Evolutionary conservation across 495 filamentous ascomycete genomes (phyloP), one percentile per base, ranked within the genome.

Genomic region (Trichoderma parareesei): DNA sequence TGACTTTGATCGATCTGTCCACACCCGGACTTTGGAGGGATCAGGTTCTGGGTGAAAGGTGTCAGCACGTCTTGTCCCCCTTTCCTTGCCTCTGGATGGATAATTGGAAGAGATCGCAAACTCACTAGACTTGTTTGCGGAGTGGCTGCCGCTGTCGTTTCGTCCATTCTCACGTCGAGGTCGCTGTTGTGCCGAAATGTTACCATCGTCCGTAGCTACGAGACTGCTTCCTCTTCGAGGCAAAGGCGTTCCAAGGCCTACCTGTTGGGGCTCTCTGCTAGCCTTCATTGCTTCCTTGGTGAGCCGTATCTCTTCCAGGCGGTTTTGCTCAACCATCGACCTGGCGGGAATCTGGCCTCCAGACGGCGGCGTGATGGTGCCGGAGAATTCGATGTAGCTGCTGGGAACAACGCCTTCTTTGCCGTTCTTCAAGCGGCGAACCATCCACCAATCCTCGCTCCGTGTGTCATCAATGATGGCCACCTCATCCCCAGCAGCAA

Each of bases 361-460:
- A 2, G 78, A 75, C 43, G 33, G 79, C 44, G 38, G 70, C 61
- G 42, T 79, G 67, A 87, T 75, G 3, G 82, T 82, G 48, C 88
- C 90, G 11, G 82, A 90, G 38, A 95, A 79, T 73, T 99, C 94
- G 61, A 98, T 87, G 74, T 97, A 99, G 75, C 90, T 95, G 78
- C 91, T 92, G 5, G 94, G 94, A n/a, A 99, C 93, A 11, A 98
- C 94, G n/a, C 94, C 95, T 73, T 96, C 90, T 71, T 90, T 91
- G 59, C 90, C 90, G 73, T 93, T 97, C 78, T 92, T 92, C 60
- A 96, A 67, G 40, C 92, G 85, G 60, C 90, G 86, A 11, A 99
- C 92, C 81, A 92, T 89, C 93, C 95, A 98, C 94, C 94, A 99
- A 72, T 99, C 94, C 57, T 97, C 92, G 62, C 92, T 96, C 75